Base-by-base conservation (phyloP, 495 filamentous ascomycete species). In the Aspergillus nidulans region DNA sequence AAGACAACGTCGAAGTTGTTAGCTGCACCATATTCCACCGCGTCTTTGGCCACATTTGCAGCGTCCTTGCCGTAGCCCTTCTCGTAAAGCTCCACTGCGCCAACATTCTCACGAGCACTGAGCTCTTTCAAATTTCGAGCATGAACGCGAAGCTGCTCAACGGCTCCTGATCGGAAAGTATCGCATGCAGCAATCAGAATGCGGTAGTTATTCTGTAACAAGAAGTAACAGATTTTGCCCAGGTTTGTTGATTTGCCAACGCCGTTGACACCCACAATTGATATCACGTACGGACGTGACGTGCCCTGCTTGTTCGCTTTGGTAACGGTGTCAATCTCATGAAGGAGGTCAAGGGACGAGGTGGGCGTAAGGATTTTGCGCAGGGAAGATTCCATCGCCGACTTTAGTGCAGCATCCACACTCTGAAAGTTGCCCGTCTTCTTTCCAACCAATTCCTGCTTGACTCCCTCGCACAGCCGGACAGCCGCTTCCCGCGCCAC, bases 31-130 rank as follows among this genome's bases (percentile, higher is more conserved):
- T 89, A 87, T 3, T 81, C 73, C 0, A 98, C 92, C 0, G 94
- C 92, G 63, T 97, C 94, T 67, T 91, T 90, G 39, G 94, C 95
- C 34, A 97, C 91, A 36, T 91, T 89, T 3, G 95, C 95, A 0
- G 94, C 94, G 63, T 98, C 94, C 62, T 96, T 96, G 63, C 95
- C 94, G 63, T 98, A 98, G 26, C 94, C 94, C 75, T 94, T 92
- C 67, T 98, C 89, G 65, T 94, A 97, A 38, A 98, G 73, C 66
- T 96, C 91, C 15, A 97, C 85, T 45, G 85, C 70, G 24, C 91
- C 95, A 4, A 74, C 71, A 13, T 83, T 86, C 69, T 96, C 91
- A 49, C 92, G 83, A 40, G 80, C 78, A 30, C 83, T 86, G 20
- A 97, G 78, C 71, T 97, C 91, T 63, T 86, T 87, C 56, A 98